Conservation (phyloP, 1,139 yeast species). For the Hansenula anomala region DNA sequence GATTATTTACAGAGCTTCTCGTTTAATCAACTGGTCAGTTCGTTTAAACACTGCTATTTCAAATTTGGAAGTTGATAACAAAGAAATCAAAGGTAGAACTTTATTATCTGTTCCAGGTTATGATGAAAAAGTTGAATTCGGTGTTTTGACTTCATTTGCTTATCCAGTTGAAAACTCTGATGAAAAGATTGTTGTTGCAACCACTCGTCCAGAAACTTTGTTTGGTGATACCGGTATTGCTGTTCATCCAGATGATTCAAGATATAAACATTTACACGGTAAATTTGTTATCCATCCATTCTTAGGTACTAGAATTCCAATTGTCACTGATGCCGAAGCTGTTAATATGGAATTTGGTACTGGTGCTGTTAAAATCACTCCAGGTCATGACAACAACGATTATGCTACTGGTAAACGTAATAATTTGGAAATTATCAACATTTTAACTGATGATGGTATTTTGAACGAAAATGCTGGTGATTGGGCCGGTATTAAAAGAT, state of each 20-base stretch:
- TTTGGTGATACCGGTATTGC: slow-evolving; percentile 98
- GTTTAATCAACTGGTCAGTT: slow-evolving; percentile 96
- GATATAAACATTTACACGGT: slow-evolving; percentile 94
- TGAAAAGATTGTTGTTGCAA: slow-evolving; percentile 87
- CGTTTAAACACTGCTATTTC: slow-evolving; percentile 93
- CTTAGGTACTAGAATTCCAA: slow-evolving; percentile 79
- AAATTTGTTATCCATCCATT: slow-evolving; percentile 89
- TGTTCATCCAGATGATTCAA: slow-evolving; percentile 89
- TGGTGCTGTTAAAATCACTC: slow-evolving; percentile 98
- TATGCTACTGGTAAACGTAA: slow-evolving; percentile 94
- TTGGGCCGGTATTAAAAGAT: slow-evolving; percentile 87
- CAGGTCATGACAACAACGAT: slow-evolving; percentile 98
- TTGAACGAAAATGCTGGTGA: slow-evolving; percentile 92
- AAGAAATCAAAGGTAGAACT: slow-evolving; percentile 80
- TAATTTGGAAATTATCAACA: slow-evolving; percentile 80
- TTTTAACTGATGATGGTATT: slow-evolving; percentile 86
- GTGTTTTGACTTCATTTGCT: slow-evolving; percentile 91
- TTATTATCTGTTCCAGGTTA: slow-evolving; percentile 83
- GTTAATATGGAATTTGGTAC: slow-evolving; percentile 99
- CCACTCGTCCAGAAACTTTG: slow-evolving; percentile 97
- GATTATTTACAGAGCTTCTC: slow-evolving; percentile 86
- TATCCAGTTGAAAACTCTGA: slow-evolving; percentile 86
- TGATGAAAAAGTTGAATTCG: slow-evolving; percentile 87
- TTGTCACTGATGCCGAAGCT: slow-evolving; percentile 84
- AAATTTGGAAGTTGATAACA: slow-evolving; percentile 92